Base-by-base conservation (phyloP, 2,329 filamentous ascomycete genomes). In the Cordyceps militaris region DNA sequence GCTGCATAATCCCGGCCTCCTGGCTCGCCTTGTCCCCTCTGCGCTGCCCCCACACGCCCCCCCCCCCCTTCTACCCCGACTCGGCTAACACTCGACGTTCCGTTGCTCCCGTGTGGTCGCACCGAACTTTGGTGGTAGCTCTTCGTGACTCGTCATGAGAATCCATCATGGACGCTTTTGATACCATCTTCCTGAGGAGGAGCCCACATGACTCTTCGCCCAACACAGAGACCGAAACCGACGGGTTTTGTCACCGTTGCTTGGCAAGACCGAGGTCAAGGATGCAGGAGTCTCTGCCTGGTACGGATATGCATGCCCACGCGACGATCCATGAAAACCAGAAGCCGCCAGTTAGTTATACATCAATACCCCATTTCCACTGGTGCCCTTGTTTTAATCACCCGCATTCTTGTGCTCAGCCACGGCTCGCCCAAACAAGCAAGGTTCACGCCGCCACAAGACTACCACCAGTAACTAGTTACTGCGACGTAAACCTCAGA, bases 31-130 rank as follows among this genome's bases (percentile, higher is more conserved):
- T 55, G 42, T 54, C 19, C 42, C 21, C 28, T 9, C 23, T 28
- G 10, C 43, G 36, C 53, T 56, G 53, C 53, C 43, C 30, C 43
- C 43, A 56, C 53, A 56, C 53, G 43, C 53, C 53, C 53, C 53
- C 30, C 32, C 32, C 28, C 28, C 11, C 14, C 32, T 11, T 54
- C 23, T 48, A 40, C 43, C 43, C 53, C 32, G 24, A 56, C 53
- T 56, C 53, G 53, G 43, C 53, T 56, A 56, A 40, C 21, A 42
- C 43, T 56, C 32, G 53, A 56, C 43, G 32, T 56, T 56, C 53
- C 53, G 53, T 40, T 34, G 53, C 43, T 56, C 32, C 53, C 42
- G 53, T 38, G 51, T 46, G 11, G 26, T 26, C 16, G 46, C n/a
- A n/a, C n/a, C n/a, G n/a, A n/a, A n/a, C n/a, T n/a, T n/a, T 38